Base-by-base conservation (phyloP, 1,284 basidiomycete species). In the Mycena citricolor region DNA sequence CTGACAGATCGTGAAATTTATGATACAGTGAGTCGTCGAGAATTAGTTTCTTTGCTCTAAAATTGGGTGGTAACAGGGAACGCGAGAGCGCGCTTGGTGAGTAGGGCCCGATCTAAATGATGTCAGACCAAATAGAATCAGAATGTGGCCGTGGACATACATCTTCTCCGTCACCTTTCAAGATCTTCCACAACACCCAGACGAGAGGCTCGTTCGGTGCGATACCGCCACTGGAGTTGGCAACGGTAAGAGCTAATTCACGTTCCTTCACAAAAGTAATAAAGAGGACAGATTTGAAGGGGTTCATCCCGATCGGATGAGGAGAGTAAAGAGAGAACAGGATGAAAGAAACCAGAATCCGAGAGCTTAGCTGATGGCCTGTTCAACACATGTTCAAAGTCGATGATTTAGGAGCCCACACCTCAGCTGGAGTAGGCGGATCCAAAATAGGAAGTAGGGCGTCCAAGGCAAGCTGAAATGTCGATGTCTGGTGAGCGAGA, bases 111-210 rank as follows among this genome's bases (percentile, higher is more conserved):
- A 89, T 84, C 85, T 86, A 42, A 4, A 38, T 32, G n/a, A 23
- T 17, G 34, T 51, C 16, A 43, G 28, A 36, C 17, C 4, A 28
- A 20, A 30, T 28, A 28, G 16, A 8, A 37, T 19, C 8, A 32
- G 25, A 32, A 39, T 22, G 44, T 26, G 36, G 33, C 28, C 30
- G n/a, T 37, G 29, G 21, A 69, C 77, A 55, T 51, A 87, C 86
- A 70, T 88, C 85, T 50, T 77, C 79, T 8, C 86, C 86, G 59
- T 87, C 84, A 36, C 86, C 86, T 58, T 79, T 83, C 42, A 88
- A 65, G 44, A 88, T 83, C 66, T 88, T 88, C 84, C 84, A 88
- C 42, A 88, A 67, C 25, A 88, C 85, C 85, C 86, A 88, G 25
- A 87, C 81, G 35, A 88, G 67, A 56, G 86, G 86, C 59, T 88